These are phyloP conservation scores for Pichia ethanolica DNA, from an alignment of 805 yeast genomes.

Conservation along the genomic window DNA sequence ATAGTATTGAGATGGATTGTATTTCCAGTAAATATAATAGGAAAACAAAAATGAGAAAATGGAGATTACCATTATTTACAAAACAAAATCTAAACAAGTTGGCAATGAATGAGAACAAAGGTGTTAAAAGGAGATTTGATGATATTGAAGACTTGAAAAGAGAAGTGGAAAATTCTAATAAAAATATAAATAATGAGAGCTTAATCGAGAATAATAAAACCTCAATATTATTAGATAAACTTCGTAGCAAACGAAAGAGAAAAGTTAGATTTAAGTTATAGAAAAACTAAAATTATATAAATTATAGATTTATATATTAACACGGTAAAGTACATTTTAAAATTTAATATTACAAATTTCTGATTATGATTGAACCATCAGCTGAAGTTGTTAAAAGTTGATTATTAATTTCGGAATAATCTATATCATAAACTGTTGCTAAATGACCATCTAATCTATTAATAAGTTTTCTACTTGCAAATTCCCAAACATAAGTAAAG, in stretches of 20 bases:
- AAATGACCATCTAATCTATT: conserved; percentile 51
- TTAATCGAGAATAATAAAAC: conserved; percentile 1
- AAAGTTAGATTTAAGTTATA: conserved; percentile 15
- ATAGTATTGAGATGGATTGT: conserved; percentile 8
- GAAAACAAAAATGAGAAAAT: conserved; percentile 13
- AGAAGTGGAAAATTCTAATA: background rate
- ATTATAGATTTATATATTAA: no score
- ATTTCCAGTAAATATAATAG: conserved; percentile 12
- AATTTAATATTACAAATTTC: conserved; percentile 22
- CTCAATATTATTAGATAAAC: conserved; percentile 9
- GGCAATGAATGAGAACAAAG: conserved; percentile 18
- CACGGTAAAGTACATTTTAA: background rate
- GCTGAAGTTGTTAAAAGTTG: conserved; percentile 42
- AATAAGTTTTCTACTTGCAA: conserved; percentile 38
- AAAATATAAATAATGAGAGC: background rate
- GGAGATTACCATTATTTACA: conserved; percentile 34
- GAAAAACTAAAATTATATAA: background rate
- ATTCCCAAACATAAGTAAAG: conserved; percentile 54
- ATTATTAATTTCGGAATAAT: conserved; percentile 27
- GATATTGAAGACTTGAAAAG: conserved; percentile 4
- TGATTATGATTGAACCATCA: conserved; percentile 49
- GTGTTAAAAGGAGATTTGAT: conserved; percentile 9
- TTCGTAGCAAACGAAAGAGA: conserved; percentile 12
- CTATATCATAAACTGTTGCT: conserved; percentile 57
- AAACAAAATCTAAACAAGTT: conserved; percentile 24